Base-by-base conservation (phyloP, 176 grass and related monocot genomes). In the Phragmites australis region DNA sequence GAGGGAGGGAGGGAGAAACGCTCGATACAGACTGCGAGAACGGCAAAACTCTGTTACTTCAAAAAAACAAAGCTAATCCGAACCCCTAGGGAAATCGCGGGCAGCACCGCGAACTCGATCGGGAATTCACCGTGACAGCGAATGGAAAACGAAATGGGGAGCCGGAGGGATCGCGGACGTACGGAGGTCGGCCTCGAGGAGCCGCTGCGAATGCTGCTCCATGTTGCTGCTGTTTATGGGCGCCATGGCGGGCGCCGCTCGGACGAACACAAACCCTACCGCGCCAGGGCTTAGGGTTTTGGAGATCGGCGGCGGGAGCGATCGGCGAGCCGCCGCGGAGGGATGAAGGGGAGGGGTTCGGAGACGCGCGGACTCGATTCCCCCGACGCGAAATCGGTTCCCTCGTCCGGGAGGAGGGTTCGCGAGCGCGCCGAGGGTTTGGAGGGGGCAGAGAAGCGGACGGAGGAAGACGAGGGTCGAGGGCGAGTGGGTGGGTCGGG, bases 201-300 rank as follows among this genome's bases (percentile, higher is more conserved):
- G 92, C 72, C 82, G 87, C 86, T 93, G 88, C 75, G 97, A 94
- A 67, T 93, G 97, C 78, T 91, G 90, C 86, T 95, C 93, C 88
- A 95, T 91, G 90, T 99, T 95, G 71, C 69, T 53, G 82, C 87
- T 81, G 83, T 86, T 64, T 73, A 99, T 93, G 80, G 97, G 97
- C 73, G 92, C 89, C 95, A 98, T 98, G 79, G 84, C 65, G 56
- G 63, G 31, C 53, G 29, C 68, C 22, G 61, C 69, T 70, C 59
- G 42, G 65, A 26, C 74, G 45, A 75, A 0, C 34, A n/a, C 68
- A 30, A 75, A 84, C 81, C 81, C 81, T 89, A 89, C 76, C 61
- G 69, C 52, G 81, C 87, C 87, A 84, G 81, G 70, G 81, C 87
- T 75, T 87, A 80, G 87, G 81, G 76, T 89, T 89, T 80, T 84